Conservation (phyloP, 2,329 filamentous ascomycete genomes). For the Exophiala alcalophila region DNA sequence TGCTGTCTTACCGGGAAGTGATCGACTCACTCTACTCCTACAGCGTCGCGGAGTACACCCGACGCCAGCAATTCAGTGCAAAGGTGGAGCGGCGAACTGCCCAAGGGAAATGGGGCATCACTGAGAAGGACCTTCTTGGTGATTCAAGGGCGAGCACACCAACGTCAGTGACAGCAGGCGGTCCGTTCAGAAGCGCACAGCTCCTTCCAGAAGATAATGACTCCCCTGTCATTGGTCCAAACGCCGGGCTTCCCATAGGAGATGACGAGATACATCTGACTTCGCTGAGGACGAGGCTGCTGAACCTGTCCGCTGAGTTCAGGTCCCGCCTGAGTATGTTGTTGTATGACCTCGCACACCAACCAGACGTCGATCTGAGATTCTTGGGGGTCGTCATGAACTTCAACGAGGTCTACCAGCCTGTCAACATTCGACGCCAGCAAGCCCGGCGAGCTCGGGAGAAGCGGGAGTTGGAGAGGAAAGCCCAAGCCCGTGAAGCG, state of each 20-base stretch:
- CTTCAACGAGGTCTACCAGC: conserved; percentile 95
- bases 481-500: conserved; percentile 21
- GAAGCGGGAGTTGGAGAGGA: conserved; percentile 24
- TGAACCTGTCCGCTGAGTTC: conserved; percentile 72
- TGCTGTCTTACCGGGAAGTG: conserved; percentile 89
- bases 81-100: conserved; percentile 65
- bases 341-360: conserved; percentile 85
- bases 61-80: conserved; percentile 78
- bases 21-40: conserved; percentile 94
- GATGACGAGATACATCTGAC: conserved; percentile 65
- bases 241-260: conserved; percentile 14
- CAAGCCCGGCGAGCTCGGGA: conserved; percentile 32
- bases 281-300: conserved; percentile 69
- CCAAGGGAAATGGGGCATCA: conserved; percentile 62
- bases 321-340: conserved; percentile 72
- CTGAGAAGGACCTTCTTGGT: conserved; percentile 51
- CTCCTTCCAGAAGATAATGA: conserved; percentile 23
- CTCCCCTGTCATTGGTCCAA: conserved; percentile 17
- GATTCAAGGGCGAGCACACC: conserved; percentile 32
- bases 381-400: conserved; percentile 98
- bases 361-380: conserved; percentile 90
- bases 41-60: conserved; percentile 90
- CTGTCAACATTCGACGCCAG: conserved; percentile 61
- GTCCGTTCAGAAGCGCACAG: conserved; percentile 8
- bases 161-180: conserved; percentile 12